Evolutionary conservation across 1,139 yeast genomes (phyloP).

Genomic region (Lodderomyces elongisporus): DNA sequence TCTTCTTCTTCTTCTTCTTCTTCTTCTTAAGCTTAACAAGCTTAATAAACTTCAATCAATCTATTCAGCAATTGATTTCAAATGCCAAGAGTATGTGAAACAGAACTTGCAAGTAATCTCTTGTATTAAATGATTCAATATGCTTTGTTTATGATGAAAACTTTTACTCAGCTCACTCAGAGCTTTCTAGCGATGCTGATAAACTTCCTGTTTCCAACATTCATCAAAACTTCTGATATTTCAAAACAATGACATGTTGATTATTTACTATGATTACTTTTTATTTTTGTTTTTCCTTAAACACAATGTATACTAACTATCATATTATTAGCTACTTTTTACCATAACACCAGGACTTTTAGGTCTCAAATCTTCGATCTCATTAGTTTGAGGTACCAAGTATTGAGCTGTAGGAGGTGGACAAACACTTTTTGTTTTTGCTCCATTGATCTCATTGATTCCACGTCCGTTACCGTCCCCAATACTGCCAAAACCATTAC

Average conservation of each 20-base stretch:
- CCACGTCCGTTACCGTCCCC: too few relatives aligned
- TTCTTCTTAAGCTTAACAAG: too few relatives aligned
- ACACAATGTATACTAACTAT: background rate
- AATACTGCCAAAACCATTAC: background rate
- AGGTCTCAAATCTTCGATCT: slow-evolving; percentile 78
- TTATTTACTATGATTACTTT: background rate
- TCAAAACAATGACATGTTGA: slow-evolving; percentile 13
- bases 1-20: too few relatives aligned
- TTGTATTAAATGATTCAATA: too few relatives aligned
- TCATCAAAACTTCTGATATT: slow-evolving; percentile 27
- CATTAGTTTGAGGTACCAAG: slow-evolving; percentile 59
- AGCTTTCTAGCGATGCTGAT: slow-evolving; percentile 45
- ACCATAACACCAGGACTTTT: slow-evolving; percentile 51
- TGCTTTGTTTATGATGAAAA: slow-evolving; percentile 37
- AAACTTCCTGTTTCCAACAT: slow-evolving; percentile 42
- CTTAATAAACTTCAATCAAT: too few relatives aligned
- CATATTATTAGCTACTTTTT: background rate
- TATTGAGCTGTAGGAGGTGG: slow-evolving; percentile 30
- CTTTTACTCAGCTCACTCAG: slow-evolving; percentile 53
- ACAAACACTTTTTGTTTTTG: slow-evolving; percentile 5
- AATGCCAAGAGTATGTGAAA: too few relatives aligned
- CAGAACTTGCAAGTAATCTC: too few relatives aligned
- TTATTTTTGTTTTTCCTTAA: background rate
- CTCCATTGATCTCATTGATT: background rate
- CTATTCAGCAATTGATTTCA: too few relatives aligned